These are phyloP conservation scores for Lachancea meyersii DNA, from an alignment of 805 yeast species.

Conservation along the genomic window DNA sequence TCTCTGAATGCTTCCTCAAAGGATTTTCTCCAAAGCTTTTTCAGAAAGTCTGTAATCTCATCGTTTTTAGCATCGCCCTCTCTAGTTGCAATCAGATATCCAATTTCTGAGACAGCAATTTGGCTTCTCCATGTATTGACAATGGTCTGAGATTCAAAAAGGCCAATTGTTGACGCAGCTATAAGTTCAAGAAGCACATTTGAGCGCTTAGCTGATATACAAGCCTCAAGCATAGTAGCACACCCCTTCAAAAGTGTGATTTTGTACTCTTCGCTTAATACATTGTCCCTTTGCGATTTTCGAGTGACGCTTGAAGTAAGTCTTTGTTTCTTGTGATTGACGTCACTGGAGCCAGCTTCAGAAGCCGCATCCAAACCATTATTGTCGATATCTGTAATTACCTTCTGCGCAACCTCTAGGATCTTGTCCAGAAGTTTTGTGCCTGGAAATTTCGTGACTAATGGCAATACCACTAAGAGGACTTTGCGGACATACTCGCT, in stretches of 20 bases:
- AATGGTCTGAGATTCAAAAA: constrained; percentile 27
- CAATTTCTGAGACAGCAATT: constrained; percentile 39
- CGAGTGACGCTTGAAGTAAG: constrained; percentile 30
- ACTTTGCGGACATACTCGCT: constrained; percentile 55
- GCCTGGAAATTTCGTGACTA: constrained; percentile 36
- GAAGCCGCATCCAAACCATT: constrained; percentile 35
- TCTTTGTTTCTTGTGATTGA: constrained; percentile 22
- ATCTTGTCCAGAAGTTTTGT: constrained; percentile 32
- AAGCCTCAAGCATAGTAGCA: constrained; percentile 30
- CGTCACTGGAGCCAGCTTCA: constrained; percentile 15
- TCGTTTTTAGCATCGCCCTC: background rate
- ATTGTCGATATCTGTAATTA: constrained; percentile 35
- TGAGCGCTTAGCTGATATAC: constrained; percentile 7
- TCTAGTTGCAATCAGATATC: constrained; percentile 21
- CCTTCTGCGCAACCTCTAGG: constrained; percentile 33
- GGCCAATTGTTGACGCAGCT: constrained; percentile 20
- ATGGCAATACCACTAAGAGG: constrained; percentile 48
- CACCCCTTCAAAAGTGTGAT: constrained; percentile 35
- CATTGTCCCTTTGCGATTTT: constrained; percentile 38
- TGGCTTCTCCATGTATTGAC: constrained; percentile 59
- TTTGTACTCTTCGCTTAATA: constrained; percentile 45
- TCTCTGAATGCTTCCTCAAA: constrained; percentile 31
- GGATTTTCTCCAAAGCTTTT: constrained; percentile 23
- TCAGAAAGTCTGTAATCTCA: constrained; percentile 1
- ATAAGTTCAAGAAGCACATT: constrained; percentile 27